A percentile compares a stretch with the other conserved stretches of the same genome.
Evolutionary conservation across 805 yeast genomes (phyloP).

Genomic region (Candida easanensis): DNA sequence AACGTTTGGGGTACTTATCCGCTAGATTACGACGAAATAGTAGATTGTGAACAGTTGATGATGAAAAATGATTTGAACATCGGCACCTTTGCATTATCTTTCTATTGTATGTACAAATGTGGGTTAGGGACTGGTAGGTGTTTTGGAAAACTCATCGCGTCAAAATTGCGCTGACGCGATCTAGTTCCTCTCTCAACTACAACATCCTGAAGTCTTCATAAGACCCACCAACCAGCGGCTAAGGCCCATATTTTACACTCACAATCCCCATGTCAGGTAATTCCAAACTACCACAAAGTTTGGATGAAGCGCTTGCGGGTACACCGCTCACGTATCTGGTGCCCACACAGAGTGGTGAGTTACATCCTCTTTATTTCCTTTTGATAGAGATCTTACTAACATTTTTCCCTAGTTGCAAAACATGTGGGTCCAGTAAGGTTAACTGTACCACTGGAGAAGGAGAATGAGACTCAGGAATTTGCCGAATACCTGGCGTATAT

Average conservation of each 20-base stretch:
- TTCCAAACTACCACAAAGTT: slow-evolving; percentile 18
- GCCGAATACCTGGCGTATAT: neutral
- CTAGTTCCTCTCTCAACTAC: no score
- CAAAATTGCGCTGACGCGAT: no score
- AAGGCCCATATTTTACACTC: neutral
- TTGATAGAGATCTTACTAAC: slow-evolving; percentile 5
- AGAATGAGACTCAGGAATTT: slow-evolving; percentile 2
- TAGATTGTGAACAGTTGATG: no score
- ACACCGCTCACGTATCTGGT: slow-evolving; percentile 37
- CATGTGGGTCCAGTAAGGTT: slow-evolving; percentile 1
- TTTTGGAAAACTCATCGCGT: neutral
- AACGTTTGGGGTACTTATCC: neutral
- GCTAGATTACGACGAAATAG: no score
- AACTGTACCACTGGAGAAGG: neutral
- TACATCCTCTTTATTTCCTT: neutral
- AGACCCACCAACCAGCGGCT: slow-evolving; percentile 5
- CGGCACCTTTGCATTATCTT: no score
- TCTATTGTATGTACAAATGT: no score
- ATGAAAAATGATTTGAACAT: no score
- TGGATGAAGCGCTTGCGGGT: slow-evolving; percentile 29
- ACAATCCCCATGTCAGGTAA: neutral
- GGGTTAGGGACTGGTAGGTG: no score
- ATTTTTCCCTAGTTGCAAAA: slow-evolving; percentile 8
- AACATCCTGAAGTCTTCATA: no score
- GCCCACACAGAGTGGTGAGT: slow-evolving; percentile 40